phyloP scores from a whole-genome alignment of 352 stramenopile species.

The Globisporangium alternatum region DNA sequence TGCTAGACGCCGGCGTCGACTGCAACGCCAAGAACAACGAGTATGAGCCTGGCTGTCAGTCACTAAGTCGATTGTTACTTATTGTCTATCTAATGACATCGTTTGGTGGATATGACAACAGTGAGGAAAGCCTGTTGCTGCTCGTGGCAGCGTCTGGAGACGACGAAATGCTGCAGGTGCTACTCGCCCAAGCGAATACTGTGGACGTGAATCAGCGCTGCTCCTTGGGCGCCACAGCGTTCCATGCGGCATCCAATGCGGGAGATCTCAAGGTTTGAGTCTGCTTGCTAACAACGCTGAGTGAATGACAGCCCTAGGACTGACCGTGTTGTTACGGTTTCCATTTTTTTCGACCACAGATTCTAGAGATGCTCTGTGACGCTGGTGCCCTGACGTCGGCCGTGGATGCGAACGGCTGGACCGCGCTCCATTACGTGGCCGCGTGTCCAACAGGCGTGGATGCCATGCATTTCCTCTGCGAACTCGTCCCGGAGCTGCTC shows the following conservation, averaged over 20 bases:
- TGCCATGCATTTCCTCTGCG: constrained; percentile 55
- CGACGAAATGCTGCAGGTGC: constrained; percentile 21
- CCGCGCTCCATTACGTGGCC: constrained; percentile 56
- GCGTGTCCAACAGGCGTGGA: constrained; percentile 34
- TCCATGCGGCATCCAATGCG: constrained; percentile 59
- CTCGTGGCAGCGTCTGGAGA: constrained; percentile 56
- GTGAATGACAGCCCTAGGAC: neutral
- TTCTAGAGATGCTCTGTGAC: constrained; percentile 49
- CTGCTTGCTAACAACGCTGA: neutral
- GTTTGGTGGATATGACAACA: constrained; percentile 11
- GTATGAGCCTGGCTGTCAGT: constrained; percentile 25
- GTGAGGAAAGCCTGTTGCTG: constrained; percentile 50
- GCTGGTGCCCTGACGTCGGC: constrained; percentile 27
- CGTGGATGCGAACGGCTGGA: constrained; percentile 62
- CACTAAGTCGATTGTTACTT: neutral
- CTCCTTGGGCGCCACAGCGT: constrained; percentile 42
- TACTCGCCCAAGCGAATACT: constrained; percentile 16
- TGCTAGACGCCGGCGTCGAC: constrained; percentile 41
- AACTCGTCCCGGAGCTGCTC: constrained; percentile 43
- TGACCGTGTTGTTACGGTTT: neutral
- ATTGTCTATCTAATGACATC: neutral
- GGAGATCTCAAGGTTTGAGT: constrained; percentile 36
- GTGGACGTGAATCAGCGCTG: constrained; percentile 47
- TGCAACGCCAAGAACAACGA: constrained; percentile 51
- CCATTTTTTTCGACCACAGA: constrained; percentile 18